phyloP scores from a whole-genome alignment of 2,329 filamentous ascomycete genomes.

The Fusarium sp. region DNA sequence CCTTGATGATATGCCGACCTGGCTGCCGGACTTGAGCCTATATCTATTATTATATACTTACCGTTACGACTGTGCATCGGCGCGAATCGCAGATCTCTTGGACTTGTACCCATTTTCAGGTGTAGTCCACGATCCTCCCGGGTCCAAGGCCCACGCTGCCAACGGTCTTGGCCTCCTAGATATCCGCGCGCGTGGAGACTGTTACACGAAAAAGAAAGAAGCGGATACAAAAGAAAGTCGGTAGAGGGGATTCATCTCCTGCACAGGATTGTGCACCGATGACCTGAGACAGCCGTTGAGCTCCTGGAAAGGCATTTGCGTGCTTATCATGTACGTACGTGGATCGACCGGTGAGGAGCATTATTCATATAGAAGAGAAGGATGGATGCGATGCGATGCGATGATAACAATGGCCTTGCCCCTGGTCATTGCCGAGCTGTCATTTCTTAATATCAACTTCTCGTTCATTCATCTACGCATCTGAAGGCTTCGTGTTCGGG shows the following conservation, averaged over 20 bases:
- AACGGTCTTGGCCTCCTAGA: slow-evolving; percentile 19
- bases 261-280: slow-evolving; percentile 39
- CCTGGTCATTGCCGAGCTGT: slow-evolving; percentile 16
- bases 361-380: slow-evolving; percentile 25
- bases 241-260: slow-evolving; percentile 29
- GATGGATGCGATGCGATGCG: slow-evolving; percentile 25
- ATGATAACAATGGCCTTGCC: slow-evolving; percentile 26
- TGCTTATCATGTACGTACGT: slow-evolving; percentile 42
- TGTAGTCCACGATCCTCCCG: slow-evolving; percentile 18
- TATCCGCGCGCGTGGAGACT: slow-evolving; percentile 36
- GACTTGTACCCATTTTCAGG: slow-evolving; percentile 20
- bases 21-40: slow-evolving; percentile 6
- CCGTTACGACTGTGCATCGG: slow-evolving; percentile 17
- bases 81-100: slow-evolving; percentile 32
- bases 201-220: slow-evolving; percentile 37
- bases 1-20: slow-evolving; percentile 29
- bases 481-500: slow-evolving; percentile 10
- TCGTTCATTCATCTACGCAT: background rate
- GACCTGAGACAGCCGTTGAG: slow-evolving; percentile 42
- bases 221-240: slow-evolving; percentile 25
- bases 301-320: slow-evolving; percentile 37
- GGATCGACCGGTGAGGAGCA: slow-evolving; percentile 32
- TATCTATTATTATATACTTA: slow-evolving; percentile 2
- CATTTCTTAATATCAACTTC: slow-evolving; percentile 7
- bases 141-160: slow-evolving; percentile 26